Evolutionary conservation across 768 basidiomycete genomes (phyloP), one percentile per base, ranked within the genome.

Genomic region (Russula brevipes): DNA sequence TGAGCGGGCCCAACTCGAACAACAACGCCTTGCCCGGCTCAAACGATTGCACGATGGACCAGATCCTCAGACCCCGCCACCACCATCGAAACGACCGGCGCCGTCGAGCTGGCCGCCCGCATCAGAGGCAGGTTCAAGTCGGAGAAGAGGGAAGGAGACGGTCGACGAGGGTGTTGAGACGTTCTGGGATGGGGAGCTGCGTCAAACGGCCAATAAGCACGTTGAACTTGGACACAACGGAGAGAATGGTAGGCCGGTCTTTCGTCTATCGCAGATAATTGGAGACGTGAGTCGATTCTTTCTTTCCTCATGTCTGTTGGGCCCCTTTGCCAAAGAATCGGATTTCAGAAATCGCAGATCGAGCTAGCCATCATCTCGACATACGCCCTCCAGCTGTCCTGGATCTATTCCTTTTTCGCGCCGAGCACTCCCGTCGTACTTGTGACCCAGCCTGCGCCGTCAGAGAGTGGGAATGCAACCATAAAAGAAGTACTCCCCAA

Each of bases 1-100:
- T 1, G 88, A 94, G 69, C 81, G 94, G 33, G 88, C 88, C 2
- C 81, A 87, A 68, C 71, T 95, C 61, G 94, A 96, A 74, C 82
- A 79, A 61, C 91, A 89, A 66, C 80, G 94, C 16, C 74, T 88
- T 4, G 87, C 83, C 49, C 80, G 94, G 4, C 85, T 86, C 70
- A 89, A 87, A 73, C 83, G 84, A 33, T 68, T 76, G 8, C 78
- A 75, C 17, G 73, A 78, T 52, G 59, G 76, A 41, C 66, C 69
- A 33, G 65, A 73, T 52, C 73, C 69, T 44, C 70, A 72, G 39
- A 69, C 68, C 17, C 65, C 51, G 38, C 61, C 24, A 17, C 60
- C 45, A 17, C 59, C 53, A n/a, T 50, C 14, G 44, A 73, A 59
- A 66, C 65, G 54, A 69, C 63, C 36, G 69, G 66, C 51, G 67